Evolutionary conservation across 176 grass and related monocot genomes (phyloP), one percentile per base, ranked within the genome.

Genomic region (Oryza brachyantha): DNA sequence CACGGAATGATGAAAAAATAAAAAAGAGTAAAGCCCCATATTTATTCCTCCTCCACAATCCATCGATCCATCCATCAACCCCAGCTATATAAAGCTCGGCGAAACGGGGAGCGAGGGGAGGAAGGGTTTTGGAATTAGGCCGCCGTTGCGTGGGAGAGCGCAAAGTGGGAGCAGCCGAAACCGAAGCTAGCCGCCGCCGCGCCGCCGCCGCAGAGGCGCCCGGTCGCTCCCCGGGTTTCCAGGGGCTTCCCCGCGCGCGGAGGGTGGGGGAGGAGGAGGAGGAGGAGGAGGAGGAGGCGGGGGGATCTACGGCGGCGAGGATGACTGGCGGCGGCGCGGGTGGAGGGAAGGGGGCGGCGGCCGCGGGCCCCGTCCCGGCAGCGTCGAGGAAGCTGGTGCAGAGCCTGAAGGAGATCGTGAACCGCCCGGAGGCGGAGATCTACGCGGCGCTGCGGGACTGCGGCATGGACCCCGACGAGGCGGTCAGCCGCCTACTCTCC

Each of bases 331-430:
- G 68, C 40, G 77, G 76, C 16, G 38, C 64, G 31, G 84, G 64
- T 14, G 85, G 71, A 21, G 80, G 79, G 75, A 79, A 68, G 85
- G 75, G 85, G 46, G 46, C 46, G 21, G 52, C 86, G 81, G 73
- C 82, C 19, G 26, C 63, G 38, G 70, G 78, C 37, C 84, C 86
- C 74, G 90, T 99, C 73, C 92, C 96, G 41, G 24, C 69, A 81
- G 66, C 63, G 25, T 78, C 88, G 28, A 86, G 75, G 90, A 90
- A 84, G 86, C 71, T 99, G 38, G 96, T 99, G 61, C 96, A 99
- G 88, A 89, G 90, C 78, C 83, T 99, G 59, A 99, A 93, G 90
- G 96, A 99, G 92, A 99, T 99, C 89, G 96, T 99, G 55, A 99
- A 88, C 92, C 86, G 90, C 68, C 84, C 92, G 7, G 96, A 96